These are phyloP conservation scores for Saccharum spontaneum DNA, from an alignment of 176 grass and related monocot genomes.

Conservation along the genomic window DNA sequence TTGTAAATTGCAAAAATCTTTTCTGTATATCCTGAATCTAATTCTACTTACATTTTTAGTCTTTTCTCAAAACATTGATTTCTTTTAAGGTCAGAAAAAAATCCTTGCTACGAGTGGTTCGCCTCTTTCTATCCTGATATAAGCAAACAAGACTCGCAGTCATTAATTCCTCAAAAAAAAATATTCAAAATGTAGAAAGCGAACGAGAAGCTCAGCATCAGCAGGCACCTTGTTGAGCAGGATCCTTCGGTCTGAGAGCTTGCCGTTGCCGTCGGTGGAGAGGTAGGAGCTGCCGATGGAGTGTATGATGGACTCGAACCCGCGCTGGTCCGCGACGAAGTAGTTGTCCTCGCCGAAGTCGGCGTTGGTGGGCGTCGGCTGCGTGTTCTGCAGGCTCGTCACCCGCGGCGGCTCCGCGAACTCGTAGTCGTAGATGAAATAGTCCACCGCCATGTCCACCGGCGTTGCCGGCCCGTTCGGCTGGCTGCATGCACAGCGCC, in stretches of 20 bases:
- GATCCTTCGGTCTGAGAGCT: conserved; percentile 44
- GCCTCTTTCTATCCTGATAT: too few relatives aligned
- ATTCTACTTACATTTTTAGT: too few relatives aligned
- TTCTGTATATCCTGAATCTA: too few relatives aligned
- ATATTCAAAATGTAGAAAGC: too few relatives aligned
- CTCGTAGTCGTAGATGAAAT: conserved; percentile 62
- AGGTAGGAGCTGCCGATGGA: conserved; percentile 52
- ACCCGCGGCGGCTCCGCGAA: conserved; percentile 59
- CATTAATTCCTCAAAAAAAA: too few relatives aligned
- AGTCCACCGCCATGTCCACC: conserved; percentile 67
- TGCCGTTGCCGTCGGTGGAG: conserved; percentile 29
- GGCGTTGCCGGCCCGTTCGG: conserved; percentile 27
- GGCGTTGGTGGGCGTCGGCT: conserved; percentile 43
- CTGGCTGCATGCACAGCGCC: not conserved
- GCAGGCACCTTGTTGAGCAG: conserved; percentile 17
- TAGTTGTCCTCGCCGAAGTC: conserved; percentile 48
- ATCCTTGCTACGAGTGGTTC: too few relatives aligned
- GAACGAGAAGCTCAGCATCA: too few relatives aligned
- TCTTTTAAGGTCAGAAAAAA: too few relatives aligned
- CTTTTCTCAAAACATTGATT: too few relatives aligned
- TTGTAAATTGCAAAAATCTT: too few relatives aligned
- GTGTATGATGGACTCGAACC: conserved; percentile 52
- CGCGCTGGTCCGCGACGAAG: conserved; percentile 66
- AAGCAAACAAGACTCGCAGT: too few relatives aligned
- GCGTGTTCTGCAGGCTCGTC: conserved; percentile 63